Conservation (phyloP, 2,329 filamentous ascomycete genomes). For the Chaetomium sp. region DNA sequence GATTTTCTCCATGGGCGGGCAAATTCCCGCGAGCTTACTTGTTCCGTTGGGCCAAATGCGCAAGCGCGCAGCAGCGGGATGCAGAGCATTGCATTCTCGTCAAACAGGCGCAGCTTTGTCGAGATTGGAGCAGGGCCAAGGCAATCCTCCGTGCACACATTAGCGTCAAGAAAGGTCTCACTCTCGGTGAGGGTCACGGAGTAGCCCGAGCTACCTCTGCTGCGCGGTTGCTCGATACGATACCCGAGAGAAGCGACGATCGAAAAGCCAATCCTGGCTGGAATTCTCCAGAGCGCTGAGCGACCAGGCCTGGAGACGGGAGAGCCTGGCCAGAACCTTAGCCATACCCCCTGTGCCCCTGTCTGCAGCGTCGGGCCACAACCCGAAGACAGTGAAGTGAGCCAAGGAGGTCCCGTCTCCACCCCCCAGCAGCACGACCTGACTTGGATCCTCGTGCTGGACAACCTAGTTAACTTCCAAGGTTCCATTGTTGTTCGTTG, state of each 20-base stretch:
- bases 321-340: conserved; percentile 8
- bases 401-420: conserved; percentile 13
- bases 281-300: conserved; percentile 25
- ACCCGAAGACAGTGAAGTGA: conserved; percentile 1
- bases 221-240: conserved; percentile 23
- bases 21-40: conserved; percentile 16
- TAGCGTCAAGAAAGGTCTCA: conserved; percentile 31
- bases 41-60: conserved; percentile 9
- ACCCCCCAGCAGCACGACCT: conserved; percentile 4
- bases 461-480: conserved; percentile 1
- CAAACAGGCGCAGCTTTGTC: conserved; percentile 25
- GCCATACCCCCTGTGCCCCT: conserved; percentile 7
- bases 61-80: conserved; percentile 26
- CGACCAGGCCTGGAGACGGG: conserved; percentile 12
- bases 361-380: conserved; percentile 8
- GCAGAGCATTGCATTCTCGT: conserved; percentile 22
- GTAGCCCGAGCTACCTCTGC: neutral
- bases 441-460: neutral
- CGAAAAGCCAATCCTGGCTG: conserved; percentile 27
- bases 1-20: conserved; percentile 1
- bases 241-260: conserved; percentile 29
- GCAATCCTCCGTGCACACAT: conserved; percentile 25
- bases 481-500: conserved; percentile 15
- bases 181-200: conserved; percentile 18
- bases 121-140: conserved; percentile 27